Conservation (phyloP, 148 eudicot species). For the Polygonum aviculare region DNA sequence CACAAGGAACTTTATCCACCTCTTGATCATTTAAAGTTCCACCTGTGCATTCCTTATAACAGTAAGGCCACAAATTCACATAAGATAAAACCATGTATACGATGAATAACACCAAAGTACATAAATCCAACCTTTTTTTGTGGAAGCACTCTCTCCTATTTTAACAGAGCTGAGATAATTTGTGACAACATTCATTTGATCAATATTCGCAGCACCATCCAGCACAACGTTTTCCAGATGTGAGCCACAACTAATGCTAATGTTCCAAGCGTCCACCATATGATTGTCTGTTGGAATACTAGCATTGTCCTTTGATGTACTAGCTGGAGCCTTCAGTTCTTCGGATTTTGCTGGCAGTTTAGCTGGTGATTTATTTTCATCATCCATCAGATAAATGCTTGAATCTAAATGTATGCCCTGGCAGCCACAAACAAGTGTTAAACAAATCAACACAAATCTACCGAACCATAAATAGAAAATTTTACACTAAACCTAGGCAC, state of each 20-base stretch:
- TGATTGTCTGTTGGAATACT: slow-evolving; percentile 21
- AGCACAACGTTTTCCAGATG: slow-evolving; percentile 22
- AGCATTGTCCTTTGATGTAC: slow-evolving; percentile 23
- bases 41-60: slow-evolving; percentile 37
- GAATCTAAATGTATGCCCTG: slow-evolving; percentile 99
- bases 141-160: slow-evolving; percentile 28
- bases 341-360: slow-evolving; percentile 35
- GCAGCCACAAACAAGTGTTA: slow-evolving; percentile 10
- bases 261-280: slow-evolving; percentile 16
- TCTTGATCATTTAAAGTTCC: slow-evolving; percentile 32
- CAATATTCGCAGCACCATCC: slow-evolving; percentile 26
- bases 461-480: neutral
- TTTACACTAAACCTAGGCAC: neutral
- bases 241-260: slow-evolving; percentile 18
- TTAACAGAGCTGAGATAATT: slow-evolving; percentile 27
- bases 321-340: slow-evolving; percentile 26
- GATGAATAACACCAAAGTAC: neutral
- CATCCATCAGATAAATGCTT: slow-evolving; percentile 95
- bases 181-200: slow-evolving; percentile 30
- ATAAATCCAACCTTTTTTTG: slow-evolving; percentile 39
- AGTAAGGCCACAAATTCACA: slow-evolving; percentile 12
- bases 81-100: neutral
- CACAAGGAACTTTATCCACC: slow-evolving; percentile 26
- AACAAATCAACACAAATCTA: neutral
- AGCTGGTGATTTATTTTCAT: slow-evolving; percentile 58